Evolutionary conservation across 73 alveolate species (phyloP), one percentile per base, ranked within the genome.

Genomic region (Stentor coeruleus): DNA sequence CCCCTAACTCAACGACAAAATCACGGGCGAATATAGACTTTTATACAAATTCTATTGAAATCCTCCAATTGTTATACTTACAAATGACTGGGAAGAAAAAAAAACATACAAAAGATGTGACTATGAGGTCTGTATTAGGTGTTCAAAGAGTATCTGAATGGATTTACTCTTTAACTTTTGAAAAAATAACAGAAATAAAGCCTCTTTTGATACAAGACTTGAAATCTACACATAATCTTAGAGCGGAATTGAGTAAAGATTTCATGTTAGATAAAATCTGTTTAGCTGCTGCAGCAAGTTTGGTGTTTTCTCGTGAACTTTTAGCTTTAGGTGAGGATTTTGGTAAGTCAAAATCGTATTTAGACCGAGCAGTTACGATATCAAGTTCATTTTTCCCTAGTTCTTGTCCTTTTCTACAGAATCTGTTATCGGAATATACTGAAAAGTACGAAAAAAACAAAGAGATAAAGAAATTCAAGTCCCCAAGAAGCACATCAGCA

Each of bases 301-400:
- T 91, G 76, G 88, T 97, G 81, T 92, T 95, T 82, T 96, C 96
- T 3, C 92, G 96, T 59, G 99, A 92, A 80, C 89, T 88, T 38
- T 84, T 98, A 76, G 89, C 91, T 76, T 82, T 95, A 59, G n/a
- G 15, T 33, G 79, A 77, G 88, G 91, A 57, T 89, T 35, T 75
- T 76, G 59, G 57, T 81, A 59, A 72, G 60, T 38, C 83, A 59
- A 74, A 89, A 74, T 89, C 84, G 81, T 95, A 91, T 88, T 97
- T 92, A 83, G 92, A 90, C 72, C 87, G 90, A 81, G 97, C 98
- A 4, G 90, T 93, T 3, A 97, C 91, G 80, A 88, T 95, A 59
- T 88, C 98, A 20, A 86, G 91, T 11, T 72, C 86, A 33, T 95
- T 93, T 83, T 88, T 95, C 36, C 99, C 99, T 14, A 58, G 84